Evolutionary conservation across 139 green algal genomes (phyloP).

Genomic region (Parachlorella kessleri): DNA sequence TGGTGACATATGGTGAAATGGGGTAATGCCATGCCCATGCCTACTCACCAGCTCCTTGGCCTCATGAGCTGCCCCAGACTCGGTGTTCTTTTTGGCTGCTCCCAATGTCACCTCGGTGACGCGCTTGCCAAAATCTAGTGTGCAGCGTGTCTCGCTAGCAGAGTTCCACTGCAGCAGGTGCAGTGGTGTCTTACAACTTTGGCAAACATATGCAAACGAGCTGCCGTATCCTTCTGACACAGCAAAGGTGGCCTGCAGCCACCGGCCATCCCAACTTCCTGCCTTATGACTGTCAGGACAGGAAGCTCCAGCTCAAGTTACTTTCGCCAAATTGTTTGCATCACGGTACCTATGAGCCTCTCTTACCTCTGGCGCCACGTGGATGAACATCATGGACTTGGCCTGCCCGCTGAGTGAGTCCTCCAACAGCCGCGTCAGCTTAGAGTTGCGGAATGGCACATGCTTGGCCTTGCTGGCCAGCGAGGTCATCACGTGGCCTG

Average conservation of each 20-base stretch:
- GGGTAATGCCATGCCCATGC: background rate
- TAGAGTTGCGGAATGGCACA: conserved; percentile 90
- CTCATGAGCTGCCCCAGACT: conserved; percentile 64
- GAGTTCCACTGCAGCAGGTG: conserved; percentile 45
- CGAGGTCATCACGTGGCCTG: conserved; percentile 76
- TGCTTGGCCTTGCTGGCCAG: conserved; percentile 73
- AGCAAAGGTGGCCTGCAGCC: no score
- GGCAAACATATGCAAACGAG: background rate
- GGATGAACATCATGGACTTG: conserved; percentile 96
- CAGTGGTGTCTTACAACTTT: no score
- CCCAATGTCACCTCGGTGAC: conserved; percentile 92
- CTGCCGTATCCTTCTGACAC: background rate
- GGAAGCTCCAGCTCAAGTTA: no score
- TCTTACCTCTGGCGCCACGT: conserved; percentile 79
- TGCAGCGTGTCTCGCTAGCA: conserved; percentile 74
- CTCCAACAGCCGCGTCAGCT: conserved; percentile 90
- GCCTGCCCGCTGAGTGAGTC: conserved; percentile 85
- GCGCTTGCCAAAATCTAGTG: conserved; percentile 86
- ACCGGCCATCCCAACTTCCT: no score
- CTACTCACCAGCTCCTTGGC: conserved; percentile 50
- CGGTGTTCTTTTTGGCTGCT: conserved; percentile 62
- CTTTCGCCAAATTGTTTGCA: no score
- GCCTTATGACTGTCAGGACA: no score
- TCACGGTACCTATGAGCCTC: background rate
- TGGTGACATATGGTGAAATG: background rate